These are phyloP conservation scores for Alternaria viburni DNA, from an alignment of 2,329 filamentous ascomycete species.

Conservation along the genomic window DNA sequence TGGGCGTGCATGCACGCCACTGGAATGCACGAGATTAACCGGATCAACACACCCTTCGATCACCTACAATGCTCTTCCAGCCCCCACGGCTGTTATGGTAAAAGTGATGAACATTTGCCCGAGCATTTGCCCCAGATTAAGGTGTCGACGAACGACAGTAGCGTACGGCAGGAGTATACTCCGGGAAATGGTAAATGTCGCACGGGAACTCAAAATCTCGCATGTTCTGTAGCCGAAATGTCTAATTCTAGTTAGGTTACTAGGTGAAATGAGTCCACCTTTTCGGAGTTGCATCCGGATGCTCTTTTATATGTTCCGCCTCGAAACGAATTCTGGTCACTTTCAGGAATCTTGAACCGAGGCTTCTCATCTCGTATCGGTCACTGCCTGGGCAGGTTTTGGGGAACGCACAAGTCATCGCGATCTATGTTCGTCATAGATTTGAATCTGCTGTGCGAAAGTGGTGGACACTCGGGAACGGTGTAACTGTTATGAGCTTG, in stretches of 20 bases:
- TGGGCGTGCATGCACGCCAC: not conserved
- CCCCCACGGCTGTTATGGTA: not conserved
- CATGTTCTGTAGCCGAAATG: not conserved
- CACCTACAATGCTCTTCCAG: not conserved
- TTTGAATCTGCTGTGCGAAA: not conserved
- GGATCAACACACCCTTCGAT: not conserved
- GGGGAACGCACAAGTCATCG: not conserved
- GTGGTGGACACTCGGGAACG: not conserved
- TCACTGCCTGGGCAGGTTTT: not conserved
- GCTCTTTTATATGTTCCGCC: not conserved
- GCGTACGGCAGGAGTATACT: not conserved
- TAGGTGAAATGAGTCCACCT: not conserved
- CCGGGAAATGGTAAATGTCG: not conserved
- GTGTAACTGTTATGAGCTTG: not conserved
- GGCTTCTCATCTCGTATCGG: not conserved
- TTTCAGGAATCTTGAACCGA: not conserved
- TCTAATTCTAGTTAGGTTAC: not conserved
- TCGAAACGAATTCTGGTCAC: not conserved
- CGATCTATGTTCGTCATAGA: not conserved
- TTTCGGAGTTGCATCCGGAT: not conserved
- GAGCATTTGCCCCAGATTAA: not conserved
- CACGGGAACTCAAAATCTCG: not conserved
- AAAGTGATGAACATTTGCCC: not conserved
- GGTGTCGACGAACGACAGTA: not conserved
- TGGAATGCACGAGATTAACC: not conserved